These are phyloP conservation scores for Maudiozyma bulderi DNA, from an alignment of 805 yeast species.

Conservation along the genomic window DNA sequence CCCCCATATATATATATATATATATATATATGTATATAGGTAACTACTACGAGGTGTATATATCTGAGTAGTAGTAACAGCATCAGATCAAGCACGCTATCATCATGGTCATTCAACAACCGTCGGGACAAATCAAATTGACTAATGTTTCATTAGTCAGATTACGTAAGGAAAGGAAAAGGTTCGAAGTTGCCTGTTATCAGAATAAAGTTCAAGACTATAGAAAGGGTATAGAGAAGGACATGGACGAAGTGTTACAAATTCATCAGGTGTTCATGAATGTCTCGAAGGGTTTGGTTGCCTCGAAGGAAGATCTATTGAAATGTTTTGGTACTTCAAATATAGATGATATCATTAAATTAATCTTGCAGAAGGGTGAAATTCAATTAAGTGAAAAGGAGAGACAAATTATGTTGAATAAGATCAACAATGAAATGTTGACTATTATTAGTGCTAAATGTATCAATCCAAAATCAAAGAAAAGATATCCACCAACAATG, in stretches of 20 bases:
- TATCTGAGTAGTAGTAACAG: background rate
- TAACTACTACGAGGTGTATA: background rate
- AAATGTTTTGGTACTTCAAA: conserved; percentile 70
- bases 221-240: conserved; percentile 62
- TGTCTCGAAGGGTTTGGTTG: conserved; percentile 90
- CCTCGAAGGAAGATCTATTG: conserved; percentile 73
- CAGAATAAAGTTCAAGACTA: conserved; percentile 96
- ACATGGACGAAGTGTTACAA: conserved; percentile 90
- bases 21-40: background rate
- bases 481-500: conserved; percentile 91
- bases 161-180: conserved; percentile 80
- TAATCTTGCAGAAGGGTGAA: conserved; percentile 84
- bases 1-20: too few relatives aligned
- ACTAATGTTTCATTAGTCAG: conserved; percentile 92
- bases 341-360: conserved; percentile 62
- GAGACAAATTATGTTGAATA: conserved; percentile 62
- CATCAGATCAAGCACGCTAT: background rate
- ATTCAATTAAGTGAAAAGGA: conserved; percentile 92
- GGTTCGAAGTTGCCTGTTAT: conserved; percentile 93
- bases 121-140: conserved; percentile 75
- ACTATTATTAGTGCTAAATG: conserved; percentile 82
- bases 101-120: conserved; percentile 68
- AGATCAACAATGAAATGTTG: conserved; percentile 71
- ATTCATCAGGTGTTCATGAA: conserved; percentile 90
- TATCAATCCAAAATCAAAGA: conserved; percentile 79